These are phyloP conservation scores for Acacia crassicarpa DNA, from an alignment of 306 rosid species.

Conservation along the genomic window DNA sequence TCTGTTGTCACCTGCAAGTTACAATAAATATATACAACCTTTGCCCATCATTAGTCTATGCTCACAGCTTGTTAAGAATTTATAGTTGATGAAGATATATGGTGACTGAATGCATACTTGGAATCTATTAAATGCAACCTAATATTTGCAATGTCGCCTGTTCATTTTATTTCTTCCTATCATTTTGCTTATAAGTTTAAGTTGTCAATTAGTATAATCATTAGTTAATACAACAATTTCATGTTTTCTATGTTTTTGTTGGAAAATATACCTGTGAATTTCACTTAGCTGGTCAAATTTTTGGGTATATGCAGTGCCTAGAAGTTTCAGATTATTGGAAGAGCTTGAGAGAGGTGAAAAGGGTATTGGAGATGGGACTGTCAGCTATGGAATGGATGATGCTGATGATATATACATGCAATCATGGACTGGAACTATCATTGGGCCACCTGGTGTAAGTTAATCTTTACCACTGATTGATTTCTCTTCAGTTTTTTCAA, in stretches of 20 bases:
- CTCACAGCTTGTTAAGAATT: background rate
- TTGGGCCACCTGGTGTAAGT: conserved; percentile 93
- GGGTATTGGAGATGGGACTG: conserved; percentile 99
- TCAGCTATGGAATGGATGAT: conserved; percentile 98
- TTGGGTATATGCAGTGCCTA: conserved; percentile 49
- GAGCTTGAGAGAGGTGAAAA: conserved; percentile 99
- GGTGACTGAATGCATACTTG: background rate
- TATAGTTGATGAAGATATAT: background rate
- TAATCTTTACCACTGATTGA: background rate
- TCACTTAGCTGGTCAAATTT: background rate
- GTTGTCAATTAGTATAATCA: background rate
- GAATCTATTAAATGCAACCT: background rate
- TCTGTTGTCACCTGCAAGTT: background rate
- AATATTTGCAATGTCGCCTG: background rate
- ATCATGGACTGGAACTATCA: conserved; percentile 95
- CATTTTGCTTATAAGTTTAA: background rate
- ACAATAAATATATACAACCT: background rate
- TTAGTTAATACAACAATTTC: background rate
- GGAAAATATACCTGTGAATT: background rate
- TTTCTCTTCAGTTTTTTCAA: background rate
- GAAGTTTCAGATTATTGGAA: conserved; percentile 93
- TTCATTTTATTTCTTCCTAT: background rate
- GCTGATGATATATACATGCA: conserved; percentile 94
- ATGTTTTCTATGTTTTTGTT: background rate
- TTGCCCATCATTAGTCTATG: background rate